Conservation (phyloP, 306 rosid genomes). For the Acacia confusa region DNA sequence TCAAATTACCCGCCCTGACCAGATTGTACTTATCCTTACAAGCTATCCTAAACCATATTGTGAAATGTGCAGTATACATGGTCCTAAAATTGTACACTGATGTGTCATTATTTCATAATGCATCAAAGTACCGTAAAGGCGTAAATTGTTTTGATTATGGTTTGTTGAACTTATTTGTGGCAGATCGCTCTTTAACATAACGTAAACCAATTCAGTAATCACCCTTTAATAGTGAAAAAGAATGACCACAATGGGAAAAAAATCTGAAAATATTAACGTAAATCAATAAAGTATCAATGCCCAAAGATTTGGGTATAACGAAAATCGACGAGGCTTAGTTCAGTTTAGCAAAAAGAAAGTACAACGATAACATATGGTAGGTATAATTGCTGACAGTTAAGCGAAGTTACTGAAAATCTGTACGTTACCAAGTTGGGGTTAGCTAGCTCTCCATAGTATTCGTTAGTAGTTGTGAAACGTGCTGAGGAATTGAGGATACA, state of each 20-base stretch:
- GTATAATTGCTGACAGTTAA: background rate
- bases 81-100: background rate
- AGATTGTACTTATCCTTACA: no score
- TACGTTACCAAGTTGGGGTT: background rate
- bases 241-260: background rate
- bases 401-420: background rate
- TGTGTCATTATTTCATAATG: background rate
- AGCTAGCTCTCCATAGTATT: background rate
- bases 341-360: background rate
- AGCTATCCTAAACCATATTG: no score
- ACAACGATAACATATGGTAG: background rate
- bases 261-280: background rate
- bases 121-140: background rate
- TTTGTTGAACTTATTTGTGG: background rate
- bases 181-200: background rate
- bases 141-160: background rate
- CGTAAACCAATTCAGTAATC: no score
- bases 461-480: background rate
- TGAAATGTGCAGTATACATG: background rate
- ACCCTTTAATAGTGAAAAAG: background rate
- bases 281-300: background rate
- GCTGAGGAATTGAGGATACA: background rate
- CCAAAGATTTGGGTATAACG: background rate
- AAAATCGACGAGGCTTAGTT: background rate
- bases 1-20: background rate